Conservation (phyloP, 495 filamentous ascomycete genomes). For the Penicillium bialowiezense region DNA sequence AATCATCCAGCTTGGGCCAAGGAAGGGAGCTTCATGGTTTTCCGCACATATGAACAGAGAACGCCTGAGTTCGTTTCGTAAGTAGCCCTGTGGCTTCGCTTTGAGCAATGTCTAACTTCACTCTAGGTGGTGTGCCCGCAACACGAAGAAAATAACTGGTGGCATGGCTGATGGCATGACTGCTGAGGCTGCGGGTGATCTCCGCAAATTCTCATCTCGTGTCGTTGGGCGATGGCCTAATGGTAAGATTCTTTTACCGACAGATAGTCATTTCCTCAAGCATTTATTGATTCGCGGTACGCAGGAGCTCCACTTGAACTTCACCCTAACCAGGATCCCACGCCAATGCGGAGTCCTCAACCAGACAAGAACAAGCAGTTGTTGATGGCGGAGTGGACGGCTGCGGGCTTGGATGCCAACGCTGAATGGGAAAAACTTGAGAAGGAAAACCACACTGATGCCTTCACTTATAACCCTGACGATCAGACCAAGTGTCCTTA, state of each 20-base stretch:
- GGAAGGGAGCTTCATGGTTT: slow-evolving; percentile 4
- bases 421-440: too few relatives aligned
- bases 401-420: too few relatives aligned
- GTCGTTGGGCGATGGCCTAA: background rate
- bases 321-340: background rate
- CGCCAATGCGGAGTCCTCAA: background rate
- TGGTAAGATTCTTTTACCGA: background rate
- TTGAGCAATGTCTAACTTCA: too few relatives aligned
- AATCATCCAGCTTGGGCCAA: slow-evolving; percentile 2
- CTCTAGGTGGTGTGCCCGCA: background rate
- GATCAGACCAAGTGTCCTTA: slow-evolving; percentile 1
- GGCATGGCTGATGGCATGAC: background rate
- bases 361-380: background rate
- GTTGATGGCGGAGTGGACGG: too few relatives aligned
- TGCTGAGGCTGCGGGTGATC: background rate
- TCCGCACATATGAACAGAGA: slow-evolving; percentile 2
- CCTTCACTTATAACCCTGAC: background rate
- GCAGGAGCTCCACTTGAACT: slow-evolving; percentile 1
- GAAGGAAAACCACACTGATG: background rate
- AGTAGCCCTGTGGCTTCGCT: too few relatives aligned
- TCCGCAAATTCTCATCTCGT: background rate
- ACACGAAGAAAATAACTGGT: background rate
- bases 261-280: background rate
- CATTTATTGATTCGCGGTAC: too few relatives aligned
- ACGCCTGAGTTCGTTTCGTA: background rate